Conservation (phyloP, 768 basidiomycete species). For the Leccinum rimulosum region DNA sequence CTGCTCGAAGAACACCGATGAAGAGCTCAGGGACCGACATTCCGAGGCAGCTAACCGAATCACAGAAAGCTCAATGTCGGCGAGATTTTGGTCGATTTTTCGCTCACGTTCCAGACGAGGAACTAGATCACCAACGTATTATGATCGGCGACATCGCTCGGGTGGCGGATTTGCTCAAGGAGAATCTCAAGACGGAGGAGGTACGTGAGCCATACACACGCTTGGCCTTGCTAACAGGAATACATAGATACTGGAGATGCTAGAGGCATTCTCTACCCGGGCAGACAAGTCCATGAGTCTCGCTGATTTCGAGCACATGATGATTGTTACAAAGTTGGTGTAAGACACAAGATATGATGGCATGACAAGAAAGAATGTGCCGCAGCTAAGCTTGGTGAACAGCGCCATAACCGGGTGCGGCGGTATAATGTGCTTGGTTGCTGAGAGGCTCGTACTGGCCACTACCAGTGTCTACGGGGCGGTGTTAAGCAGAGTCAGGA, state of each 20-base stretch:
- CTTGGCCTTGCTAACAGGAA: conserved; percentile 2
- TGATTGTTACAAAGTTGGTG: conserved; percentile 50
- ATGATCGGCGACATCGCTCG: conserved; percentile 65
- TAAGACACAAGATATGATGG: background rate
- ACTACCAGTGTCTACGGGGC: conserved; percentile 34
- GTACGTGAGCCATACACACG: conserved; percentile 35
- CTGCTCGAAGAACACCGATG: conserved; percentile 1
- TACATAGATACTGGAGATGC: conserved; percentile 72
- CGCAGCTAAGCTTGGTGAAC: conserved; percentile 17
- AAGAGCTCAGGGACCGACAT: background rate
- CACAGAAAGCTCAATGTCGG: conserved; percentile 54
- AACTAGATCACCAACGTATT: conserved; percentile 52
- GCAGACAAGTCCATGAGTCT: conserved; percentile 67
- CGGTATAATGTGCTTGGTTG: conserved; percentile 14
- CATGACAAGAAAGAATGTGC: background rate
- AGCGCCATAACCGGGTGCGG: conserved; percentile 37
- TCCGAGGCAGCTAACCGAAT: conserved; percentile 39
- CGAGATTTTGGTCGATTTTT: conserved; percentile 75
- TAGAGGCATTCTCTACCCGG: conserved; percentile 69
- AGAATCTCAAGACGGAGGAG: conserved; percentile 73
- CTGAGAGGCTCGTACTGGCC: conserved; percentile 36
- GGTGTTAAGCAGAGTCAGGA: conserved; percentile 1
- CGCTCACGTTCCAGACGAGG: conserved; percentile 45
- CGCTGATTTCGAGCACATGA: conserved; percentile 73
- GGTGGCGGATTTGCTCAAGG: conserved; percentile 61